Percentiles rank a stretch among this genome's conserved stretches.
These are phyloP conservation scores for Arthrobotrys sphaeroides DNA, from an alignment of 2,329 filamentous ascomycete genomes.

Conservation along the genomic window DNA sequence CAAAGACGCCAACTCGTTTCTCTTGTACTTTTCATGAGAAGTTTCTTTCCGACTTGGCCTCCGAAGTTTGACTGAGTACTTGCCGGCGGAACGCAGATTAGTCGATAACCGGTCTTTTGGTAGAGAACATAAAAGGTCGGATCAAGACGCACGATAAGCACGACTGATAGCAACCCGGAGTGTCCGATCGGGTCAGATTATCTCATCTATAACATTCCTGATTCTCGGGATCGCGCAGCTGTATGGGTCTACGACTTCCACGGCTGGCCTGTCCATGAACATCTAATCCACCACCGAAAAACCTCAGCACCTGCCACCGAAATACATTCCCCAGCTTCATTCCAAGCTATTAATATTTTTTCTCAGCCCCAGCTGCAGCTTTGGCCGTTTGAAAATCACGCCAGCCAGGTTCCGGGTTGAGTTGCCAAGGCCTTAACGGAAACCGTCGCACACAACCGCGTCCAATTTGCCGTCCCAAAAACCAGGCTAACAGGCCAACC, in stretches of 20 bases:
- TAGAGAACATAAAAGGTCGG: slow-evolving; percentile 3
- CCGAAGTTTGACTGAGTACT: slow-evolving; percentile 16
- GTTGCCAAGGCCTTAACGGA: slow-evolving; percentile 47
- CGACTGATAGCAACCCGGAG: slow-evolving; percentile 15
- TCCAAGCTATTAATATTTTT: slow-evolving; percentile 22
- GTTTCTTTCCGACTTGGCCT: slow-evolving; percentile 33
- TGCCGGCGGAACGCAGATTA: not conserved
- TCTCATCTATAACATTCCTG: slow-evolving; percentile 20
- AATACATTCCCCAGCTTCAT: slow-evolving; percentile 1
- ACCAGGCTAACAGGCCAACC: slow-evolving; percentile 45
- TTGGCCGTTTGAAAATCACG: slow-evolving; percentile 52
- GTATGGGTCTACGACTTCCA: slow-evolving; percentile 35
- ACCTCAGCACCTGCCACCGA: slow-evolving; percentile 23
- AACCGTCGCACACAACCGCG: slow-evolving; percentile 44
- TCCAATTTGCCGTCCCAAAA: slow-evolving; percentile 23
- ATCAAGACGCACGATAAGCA: slow-evolving; percentile 12
- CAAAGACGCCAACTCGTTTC: slow-evolving; percentile 27
- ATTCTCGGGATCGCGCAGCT: not conserved
- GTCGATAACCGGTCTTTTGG: not conserved
- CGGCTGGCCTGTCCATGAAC: slow-evolving; percentile 25
- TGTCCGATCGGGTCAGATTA: slow-evolving; percentile 34
- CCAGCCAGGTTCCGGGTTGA: slow-evolving; percentile 45
- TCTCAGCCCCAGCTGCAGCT: slow-evolving; percentile 54
- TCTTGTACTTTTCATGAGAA: slow-evolving; percentile 21
- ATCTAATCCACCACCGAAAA: slow-evolving; percentile 33